Evolutionary conservation across 345 rosid species (phyloP).

Genomic region (Cardiospermum halicacabum): DNA sequence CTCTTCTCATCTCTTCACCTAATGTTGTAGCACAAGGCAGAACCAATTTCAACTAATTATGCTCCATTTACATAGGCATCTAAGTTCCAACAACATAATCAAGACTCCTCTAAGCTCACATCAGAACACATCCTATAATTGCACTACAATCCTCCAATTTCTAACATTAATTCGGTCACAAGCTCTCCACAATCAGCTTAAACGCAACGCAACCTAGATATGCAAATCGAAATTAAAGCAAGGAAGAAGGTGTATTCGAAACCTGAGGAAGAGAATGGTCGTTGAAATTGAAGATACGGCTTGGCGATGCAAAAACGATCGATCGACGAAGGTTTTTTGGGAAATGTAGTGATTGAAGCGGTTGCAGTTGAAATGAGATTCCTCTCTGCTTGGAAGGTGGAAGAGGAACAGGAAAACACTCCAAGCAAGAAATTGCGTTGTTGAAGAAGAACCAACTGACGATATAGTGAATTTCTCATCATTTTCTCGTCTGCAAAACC

Average conservation of each 20-base stretch:
- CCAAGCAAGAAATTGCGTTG: background rate
- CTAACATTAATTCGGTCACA: background rate
- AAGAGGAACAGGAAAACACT: background rate
- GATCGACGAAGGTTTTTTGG: background rate
- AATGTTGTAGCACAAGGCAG: no score
- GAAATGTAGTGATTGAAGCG: background rate
- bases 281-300: background rate
- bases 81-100: background rate
- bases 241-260: background rate
- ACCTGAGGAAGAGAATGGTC: constrained; percentile 3
- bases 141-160: background rate
- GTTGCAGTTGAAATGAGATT: background rate
- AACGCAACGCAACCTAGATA: background rate
- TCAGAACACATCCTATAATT: background rate
- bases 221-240: background rate
- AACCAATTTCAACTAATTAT: no score
- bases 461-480: background rate
- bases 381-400: background rate
- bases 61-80: no score
- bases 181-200: background rate
- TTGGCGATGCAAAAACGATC: background rate
- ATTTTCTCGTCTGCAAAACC: constrained; percentile 6
- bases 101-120: background rate
- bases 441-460: background rate
- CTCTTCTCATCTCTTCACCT: no score